These are phyloP conservation scores for Olyra latifolia DNA, from an alignment of 176 grass and related monocot species.

Conservation along the genomic window DNA sequence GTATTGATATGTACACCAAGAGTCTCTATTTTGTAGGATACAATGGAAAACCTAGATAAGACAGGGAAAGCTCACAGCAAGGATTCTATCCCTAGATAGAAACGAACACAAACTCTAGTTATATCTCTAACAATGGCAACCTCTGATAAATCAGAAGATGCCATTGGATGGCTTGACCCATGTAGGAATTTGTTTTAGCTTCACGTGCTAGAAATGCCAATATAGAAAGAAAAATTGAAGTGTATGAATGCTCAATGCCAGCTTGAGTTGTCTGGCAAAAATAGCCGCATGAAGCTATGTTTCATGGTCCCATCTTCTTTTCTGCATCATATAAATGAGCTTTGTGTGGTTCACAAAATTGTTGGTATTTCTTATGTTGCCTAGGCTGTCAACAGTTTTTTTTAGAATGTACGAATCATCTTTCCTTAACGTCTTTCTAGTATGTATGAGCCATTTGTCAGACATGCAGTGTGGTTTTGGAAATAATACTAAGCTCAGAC, in stretches of 20 bases:
- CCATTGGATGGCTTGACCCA: background rate
- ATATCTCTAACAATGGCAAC: too few relatives aligned
- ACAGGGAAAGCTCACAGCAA: too few relatives aligned
- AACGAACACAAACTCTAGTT: too few relatives aligned
- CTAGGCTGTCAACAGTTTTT: background rate
- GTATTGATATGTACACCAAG: too few relatives aligned
- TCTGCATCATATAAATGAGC: background rate
- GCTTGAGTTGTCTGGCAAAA: too few relatives aligned
- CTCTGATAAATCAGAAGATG: background rate
- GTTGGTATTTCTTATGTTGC: background rate
- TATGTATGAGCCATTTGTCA: slow-evolving; percentile 16
- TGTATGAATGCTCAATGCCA: too few relatives aligned
- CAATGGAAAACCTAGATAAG: too few relatives aligned
- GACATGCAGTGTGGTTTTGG: slow-evolving; percentile 7
- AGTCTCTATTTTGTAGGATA: too few relatives aligned
- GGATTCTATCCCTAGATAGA: too few relatives aligned
- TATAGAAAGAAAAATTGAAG: too few relatives aligned
- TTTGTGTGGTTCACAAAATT: background rate
- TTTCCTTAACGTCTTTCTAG: background rate
- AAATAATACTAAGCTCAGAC: slow-evolving; percentile 4
- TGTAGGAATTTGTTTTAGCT: background rate
- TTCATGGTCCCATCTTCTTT: background rate
- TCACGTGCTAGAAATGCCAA: background rate
- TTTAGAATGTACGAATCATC: background rate
- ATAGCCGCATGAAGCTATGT: background rate